Evolutionary conservation across 208 protist species (phyloP).

Genomic region (Trypanosoma melophagium): DNA sequence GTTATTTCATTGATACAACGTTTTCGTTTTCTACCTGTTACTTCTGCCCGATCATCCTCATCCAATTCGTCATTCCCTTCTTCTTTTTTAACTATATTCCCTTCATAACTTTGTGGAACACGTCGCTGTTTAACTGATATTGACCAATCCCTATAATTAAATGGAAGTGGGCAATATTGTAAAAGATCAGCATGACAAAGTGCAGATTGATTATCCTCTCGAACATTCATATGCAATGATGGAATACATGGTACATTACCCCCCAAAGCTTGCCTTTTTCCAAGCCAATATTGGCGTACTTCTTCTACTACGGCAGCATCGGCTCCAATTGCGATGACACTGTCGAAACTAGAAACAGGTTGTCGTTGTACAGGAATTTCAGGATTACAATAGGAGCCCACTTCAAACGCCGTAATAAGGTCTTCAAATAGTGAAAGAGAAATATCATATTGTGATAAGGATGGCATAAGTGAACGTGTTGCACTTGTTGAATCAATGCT

Average conservation of each 20-base stretch:
- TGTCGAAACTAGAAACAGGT: slow-evolving; percentile 26
- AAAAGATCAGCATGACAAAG: slow-evolving; percentile 54
- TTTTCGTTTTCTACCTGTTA: slow-evolving; percentile 13
- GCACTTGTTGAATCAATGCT: slow-evolving; percentile 24
- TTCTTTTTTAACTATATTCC: background rate
- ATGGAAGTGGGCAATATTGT: slow-evolving; percentile 80
- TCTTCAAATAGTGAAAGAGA: slow-evolving; percentile 46
- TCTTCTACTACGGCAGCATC: slow-evolving; percentile 44
- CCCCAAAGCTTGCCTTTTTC: slow-evolving; percentile 49
- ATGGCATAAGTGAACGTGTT: slow-evolving; percentile 11
- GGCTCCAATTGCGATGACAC: slow-evolving; percentile 24
- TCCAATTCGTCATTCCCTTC: background rate
- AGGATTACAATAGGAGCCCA: slow-evolving; percentile 38
- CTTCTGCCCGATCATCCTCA: background rate
- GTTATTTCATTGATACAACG: slow-evolving; percentile 7
- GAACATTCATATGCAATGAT: slow-evolving; percentile 43
- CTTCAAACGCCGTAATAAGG: slow-evolving; percentile 67
- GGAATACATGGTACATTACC: slow-evolving; percentile 66
- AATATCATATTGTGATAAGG: slow-evolving; percentile 11
- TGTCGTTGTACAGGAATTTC: slow-evolving; percentile 53
- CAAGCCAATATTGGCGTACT: slow-evolving; percentile 72
- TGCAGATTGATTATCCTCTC: slow-evolving; percentile 61
- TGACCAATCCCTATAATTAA: slow-evolving; percentile 77
- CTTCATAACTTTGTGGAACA: background rate
- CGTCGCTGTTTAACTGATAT: slow-evolving; percentile 40